Percentiles rank a stretch among this genome's conserved stretches.
Evolutionary conservation across 371 early-diverging fungal genomes (phyloP).

Genomic region (Mucor racemosus): DNA sequence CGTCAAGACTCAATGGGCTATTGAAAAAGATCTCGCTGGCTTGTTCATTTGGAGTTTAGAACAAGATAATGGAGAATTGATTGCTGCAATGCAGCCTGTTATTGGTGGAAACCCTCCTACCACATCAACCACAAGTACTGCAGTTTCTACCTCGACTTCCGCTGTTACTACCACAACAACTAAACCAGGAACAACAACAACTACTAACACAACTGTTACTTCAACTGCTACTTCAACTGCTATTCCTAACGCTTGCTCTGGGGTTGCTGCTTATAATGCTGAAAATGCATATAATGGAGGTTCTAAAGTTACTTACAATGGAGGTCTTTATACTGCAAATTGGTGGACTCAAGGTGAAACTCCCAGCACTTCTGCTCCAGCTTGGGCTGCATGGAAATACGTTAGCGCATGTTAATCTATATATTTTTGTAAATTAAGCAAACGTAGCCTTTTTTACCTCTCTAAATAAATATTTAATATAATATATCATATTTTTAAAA

Average conservation of each 20-base stretch:
- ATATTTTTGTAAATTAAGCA: too few relatives aligned
- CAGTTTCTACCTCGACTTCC: neutral
- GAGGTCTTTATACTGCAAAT: conserved; percentile 40
- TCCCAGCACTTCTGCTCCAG: conserved; percentile 7
- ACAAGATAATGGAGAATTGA: conserved; percentile 54
- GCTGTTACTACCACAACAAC: neutral
- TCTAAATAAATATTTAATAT: too few relatives aligned
- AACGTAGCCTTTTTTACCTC: too few relatives aligned
- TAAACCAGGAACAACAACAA: neutral
- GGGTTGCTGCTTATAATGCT: conserved; percentile 18
- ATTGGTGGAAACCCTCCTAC: conserved; percentile 27
- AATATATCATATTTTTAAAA: too few relatives aligned
- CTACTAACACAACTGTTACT: conserved; percentile 1
- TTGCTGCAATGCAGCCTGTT: conserved; percentile 36
- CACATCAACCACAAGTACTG: conserved; percentile 6
- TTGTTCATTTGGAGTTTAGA: conserved; percentile 29
- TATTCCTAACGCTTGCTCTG: too few relatives aligned
- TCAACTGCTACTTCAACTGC: conserved; percentile 11
- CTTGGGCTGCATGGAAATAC: conserved; percentile 15
- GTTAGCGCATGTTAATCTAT: conserved; percentile 7
- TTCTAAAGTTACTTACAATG: conserved; percentile 35
- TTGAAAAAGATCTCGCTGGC: conserved; percentile 41
- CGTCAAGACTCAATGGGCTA: conserved; percentile 57
- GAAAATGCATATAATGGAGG: conserved; percentile 21
- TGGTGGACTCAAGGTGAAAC: conserved; percentile 53